Percentiles rank a stretch among this genome's conserved stretches.
These are phyloP conservation scores for Hypoxylon sp. DNA, from an alignment of 2,329 filamentous ascomycete genomes.

Conservation along the genomic window DNA sequence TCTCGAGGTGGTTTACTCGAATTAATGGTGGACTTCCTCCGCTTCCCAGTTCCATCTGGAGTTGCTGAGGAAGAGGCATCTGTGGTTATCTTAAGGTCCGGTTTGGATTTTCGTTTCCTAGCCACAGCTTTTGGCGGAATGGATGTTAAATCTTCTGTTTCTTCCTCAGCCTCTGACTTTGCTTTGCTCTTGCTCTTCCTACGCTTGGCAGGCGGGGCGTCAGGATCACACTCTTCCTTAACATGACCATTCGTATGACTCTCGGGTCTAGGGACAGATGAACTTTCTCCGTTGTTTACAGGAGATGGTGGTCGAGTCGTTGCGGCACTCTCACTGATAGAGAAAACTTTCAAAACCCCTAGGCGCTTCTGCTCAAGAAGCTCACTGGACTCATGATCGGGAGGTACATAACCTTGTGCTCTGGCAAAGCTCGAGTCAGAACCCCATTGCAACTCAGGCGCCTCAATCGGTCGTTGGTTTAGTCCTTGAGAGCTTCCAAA, in stretches of 20 bases:
- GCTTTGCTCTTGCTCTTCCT: slow-evolving; percentile 71
- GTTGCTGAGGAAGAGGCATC: slow-evolving; percentile 56
- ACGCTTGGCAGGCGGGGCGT: slow-evolving; percentile 65
- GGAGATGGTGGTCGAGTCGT: slow-evolving; percentile 74
- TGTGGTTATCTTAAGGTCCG: slow-evolving; percentile 54
- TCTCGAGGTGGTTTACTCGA: slow-evolving; percentile 68
- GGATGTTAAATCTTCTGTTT: slow-evolving; percentile 58
- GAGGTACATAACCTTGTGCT: slow-evolving; percentile 71
- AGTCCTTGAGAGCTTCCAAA: slow-evolving; percentile 52
- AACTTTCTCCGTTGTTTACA: slow-evolving; percentile 50
- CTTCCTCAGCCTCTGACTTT: slow-evolving; percentile 62
- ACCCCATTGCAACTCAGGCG: slow-evolving; percentile 72
- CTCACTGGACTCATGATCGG: slow-evolving; percentile 70
- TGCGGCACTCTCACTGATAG: slow-evolving; percentile 69
- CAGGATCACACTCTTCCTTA: slow-evolving; percentile 57
- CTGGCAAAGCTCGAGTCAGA: slow-evolving; percentile 76
- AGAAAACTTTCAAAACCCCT: slow-evolving; percentile 70
- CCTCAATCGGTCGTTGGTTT: slow-evolving; percentile 54
- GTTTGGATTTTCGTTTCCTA: slow-evolving; percentile 65
- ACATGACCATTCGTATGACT: slow-evolving; percentile 47
- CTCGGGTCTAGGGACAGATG: slow-evolving; percentile 46
- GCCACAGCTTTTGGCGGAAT: slow-evolving; percentile 54
- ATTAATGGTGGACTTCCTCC: slow-evolving; percentile 65
- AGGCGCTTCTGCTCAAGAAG: slow-evolving; percentile 69
- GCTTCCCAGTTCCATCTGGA: slow-evolving; percentile 59